Evolutionary conservation across 1,139 yeast genomes (phyloP).

Genomic region (Yamadazyma sp.): DNA sequence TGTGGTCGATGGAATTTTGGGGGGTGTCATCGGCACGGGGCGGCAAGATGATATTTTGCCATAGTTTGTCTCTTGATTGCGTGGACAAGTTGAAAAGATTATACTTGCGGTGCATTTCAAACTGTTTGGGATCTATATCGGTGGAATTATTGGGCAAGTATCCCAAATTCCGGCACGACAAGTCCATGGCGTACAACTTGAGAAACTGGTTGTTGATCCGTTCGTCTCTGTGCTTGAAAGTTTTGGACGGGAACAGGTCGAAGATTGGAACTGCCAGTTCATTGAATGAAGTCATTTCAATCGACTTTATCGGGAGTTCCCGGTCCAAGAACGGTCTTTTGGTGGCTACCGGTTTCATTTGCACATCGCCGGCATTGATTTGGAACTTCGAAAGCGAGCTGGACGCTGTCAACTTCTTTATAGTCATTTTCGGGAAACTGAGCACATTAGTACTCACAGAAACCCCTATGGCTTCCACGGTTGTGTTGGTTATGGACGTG

Average conservation of each 20-base stretch:
- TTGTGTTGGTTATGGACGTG: slow-evolving; percentile 3
- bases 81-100: slow-evolving; percentile 35
- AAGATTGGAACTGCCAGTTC: background rate
- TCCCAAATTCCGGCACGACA: slow-evolving; percentile 29
- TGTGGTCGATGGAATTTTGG: slow-evolving; percentile 20
- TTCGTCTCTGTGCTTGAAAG: slow-evolving; percentile 42
- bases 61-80: slow-evolving; percentile 44
- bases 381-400: slow-evolving; percentile 1
- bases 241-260: slow-evolving; percentile 3
- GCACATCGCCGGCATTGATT: background rate
- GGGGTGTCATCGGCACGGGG: slow-evolving; percentile 46
- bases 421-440: slow-evolving; percentile 2
- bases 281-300: slow-evolving; percentile 4
- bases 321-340: background rate
- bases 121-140: slow-evolving; percentile 8
- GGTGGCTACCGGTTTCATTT: background rate
- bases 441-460: background rate
- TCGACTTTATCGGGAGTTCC: slow-evolving; percentile 1
- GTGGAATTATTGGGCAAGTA: slow-evolving; percentile 30
- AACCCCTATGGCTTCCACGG: background rate
- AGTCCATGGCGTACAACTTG: slow-evolving; percentile 48
- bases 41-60: slow-evolving; percentile 48
- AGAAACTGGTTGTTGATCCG: slow-evolving; percentile 48
- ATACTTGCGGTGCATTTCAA: slow-evolving; percentile 26
- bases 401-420: background rate